Evolutionary conservation across 257 asterid genomes (phyloP), one percentile per base, ranked within the genome.

Genomic region (Linderniella brevidens): DNA sequence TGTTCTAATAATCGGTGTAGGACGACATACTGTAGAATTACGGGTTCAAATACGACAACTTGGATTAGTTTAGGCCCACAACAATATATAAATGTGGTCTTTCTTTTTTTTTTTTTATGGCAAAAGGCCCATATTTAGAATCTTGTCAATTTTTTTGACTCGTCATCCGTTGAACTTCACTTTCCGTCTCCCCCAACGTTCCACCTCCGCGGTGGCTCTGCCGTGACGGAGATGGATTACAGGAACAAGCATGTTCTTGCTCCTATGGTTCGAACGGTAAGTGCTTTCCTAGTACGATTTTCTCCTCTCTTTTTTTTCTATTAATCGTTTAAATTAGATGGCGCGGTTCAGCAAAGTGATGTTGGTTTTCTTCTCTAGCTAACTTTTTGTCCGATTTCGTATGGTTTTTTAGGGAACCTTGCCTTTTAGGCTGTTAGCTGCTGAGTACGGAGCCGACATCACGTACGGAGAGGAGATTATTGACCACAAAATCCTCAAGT

Each of bases 401-500:
- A 47, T 53, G 48, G 53, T 45, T 43, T 20, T 58, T 50, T 45
- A 87, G 95, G 97, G 97, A 4, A 83, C 95, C 0, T 48, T 87
- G 71, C 95, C 97, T 0, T 68, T 87, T 13, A 78, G 97, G 69
- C 35, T 83, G 76, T 66, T 87, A 8, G 88, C 95, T 58, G 92
- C 92, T 59, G 75, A 83, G 51, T 87, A 80, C 42, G 97, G 95
- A 19, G 95, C 97, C 0, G 82, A 83, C 51, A 73, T 87, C 53
- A 75, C 93, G 18, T 87, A 83, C 8, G 88, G 92, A 11, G 97
- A 87, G 71, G 97, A 87, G 75, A 83, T 87, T 66, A 87, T 87
- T 58, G 97, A 87, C 56, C 97, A 80, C 65, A 87, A 80, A 55
- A 54, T 87, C 51, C 71, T 87, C 63, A 87, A 83, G 76, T 83